Percentiles rank a stretch among this genome's conserved stretches.
phyloP scores from a whole-genome alignment of 2,329 filamentous ascomycete genomes.

The Neonectria ditissima region DNA sequence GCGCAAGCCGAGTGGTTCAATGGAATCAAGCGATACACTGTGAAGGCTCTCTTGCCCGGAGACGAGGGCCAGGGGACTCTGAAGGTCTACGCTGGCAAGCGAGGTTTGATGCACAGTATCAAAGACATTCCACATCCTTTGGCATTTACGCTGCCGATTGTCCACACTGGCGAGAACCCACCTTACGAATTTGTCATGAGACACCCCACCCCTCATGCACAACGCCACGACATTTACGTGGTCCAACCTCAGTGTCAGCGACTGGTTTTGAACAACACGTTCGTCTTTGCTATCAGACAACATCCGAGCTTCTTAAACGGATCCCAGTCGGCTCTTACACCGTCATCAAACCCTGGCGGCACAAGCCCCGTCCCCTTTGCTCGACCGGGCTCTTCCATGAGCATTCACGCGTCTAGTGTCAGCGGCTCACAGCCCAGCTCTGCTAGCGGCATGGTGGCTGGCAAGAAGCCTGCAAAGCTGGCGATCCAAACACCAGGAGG shows the following conservation, averaged over 20 bases:
- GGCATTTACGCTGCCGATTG: slow-evolving; percentile 88
- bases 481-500: slow-evolving; percentile 94
- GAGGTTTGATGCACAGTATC: slow-evolving; percentile 96
- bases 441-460: slow-evolving; percentile 63
- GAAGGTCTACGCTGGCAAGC: slow-evolving; percentile 93
- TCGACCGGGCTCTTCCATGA: slow-evolving; percentile 72
- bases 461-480: slow-evolving; percentile 91
- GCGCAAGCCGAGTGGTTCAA: slow-evolving; percentile 92
- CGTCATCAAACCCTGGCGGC: slow-evolving; percentile 60
- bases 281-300: slow-evolving; percentile 95
- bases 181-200: slow-evolving; percentile 92
- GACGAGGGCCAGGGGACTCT: slow-evolving; percentile 90
- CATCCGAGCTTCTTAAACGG: slow-evolving; percentile 69
- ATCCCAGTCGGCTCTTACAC: slow-evolving; percentile 54
- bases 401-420: slow-evolving; percentile 70
- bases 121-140: slow-evolving; percentile 95
- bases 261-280: slow-evolving; percentile 94
- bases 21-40: slow-evolving; percentile 88
- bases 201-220: slow-evolving; percentile 97
- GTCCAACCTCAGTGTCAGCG: slow-evolving; percentile 93
- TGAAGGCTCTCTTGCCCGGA: slow-evolving; percentile 91
- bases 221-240: slow-evolving; percentile 96
- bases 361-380: slow-evolving; percentile 71
- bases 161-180: slow-evolving; percentile 92
- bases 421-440: slow-evolving; percentile 69